Evolutionary conservation across 2,329 filamentous ascomycete species (phyloP).

Genomic region (Verticillium albo-atrum): DNA sequence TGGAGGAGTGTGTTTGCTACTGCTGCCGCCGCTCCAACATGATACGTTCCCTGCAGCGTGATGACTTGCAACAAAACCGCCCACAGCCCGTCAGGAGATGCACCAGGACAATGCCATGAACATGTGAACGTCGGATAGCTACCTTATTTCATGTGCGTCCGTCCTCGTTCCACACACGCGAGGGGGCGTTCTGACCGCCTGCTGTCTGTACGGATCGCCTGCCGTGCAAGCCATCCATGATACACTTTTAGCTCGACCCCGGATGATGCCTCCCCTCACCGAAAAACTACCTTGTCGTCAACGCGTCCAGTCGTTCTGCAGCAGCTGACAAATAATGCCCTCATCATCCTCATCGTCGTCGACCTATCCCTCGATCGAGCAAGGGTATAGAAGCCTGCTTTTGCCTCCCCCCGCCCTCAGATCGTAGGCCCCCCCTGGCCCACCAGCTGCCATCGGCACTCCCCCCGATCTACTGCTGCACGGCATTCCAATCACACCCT

Average conservation of each 20-base stretch:
- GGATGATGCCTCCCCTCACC: not conserved
- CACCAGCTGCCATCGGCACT: not conserved
- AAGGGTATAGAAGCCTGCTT: no score
- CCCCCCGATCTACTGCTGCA: not conserved
- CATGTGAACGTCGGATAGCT: not conserved
- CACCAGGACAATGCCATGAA: not conserved
- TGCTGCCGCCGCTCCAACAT: not conserved
- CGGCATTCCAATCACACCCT: not conserved
- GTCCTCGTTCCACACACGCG: not conserved
- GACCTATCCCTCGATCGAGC: no score
- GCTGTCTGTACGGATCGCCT: not conserved
- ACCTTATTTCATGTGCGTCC: not conserved
- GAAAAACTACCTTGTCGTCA: not conserved
- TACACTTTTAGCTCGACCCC: not conserved
- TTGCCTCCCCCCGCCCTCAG: not conserved
- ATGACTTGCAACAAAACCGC: not conserved
- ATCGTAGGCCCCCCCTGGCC: not conserved
- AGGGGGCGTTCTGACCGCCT: not conserved
- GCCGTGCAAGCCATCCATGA: not conserved
- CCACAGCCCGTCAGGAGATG: not conserved
- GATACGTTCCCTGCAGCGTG: not conserved
- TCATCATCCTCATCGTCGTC: no score
- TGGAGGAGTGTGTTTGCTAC: no score
- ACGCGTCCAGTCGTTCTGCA: not conserved
- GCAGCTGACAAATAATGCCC: no score